Percentiles rank a stretch among this genome's conserved stretches.
phyloP scores from a whole-genome alignment of 108 stramenopile species.

The Cyclotella kingstonii region DNA sequence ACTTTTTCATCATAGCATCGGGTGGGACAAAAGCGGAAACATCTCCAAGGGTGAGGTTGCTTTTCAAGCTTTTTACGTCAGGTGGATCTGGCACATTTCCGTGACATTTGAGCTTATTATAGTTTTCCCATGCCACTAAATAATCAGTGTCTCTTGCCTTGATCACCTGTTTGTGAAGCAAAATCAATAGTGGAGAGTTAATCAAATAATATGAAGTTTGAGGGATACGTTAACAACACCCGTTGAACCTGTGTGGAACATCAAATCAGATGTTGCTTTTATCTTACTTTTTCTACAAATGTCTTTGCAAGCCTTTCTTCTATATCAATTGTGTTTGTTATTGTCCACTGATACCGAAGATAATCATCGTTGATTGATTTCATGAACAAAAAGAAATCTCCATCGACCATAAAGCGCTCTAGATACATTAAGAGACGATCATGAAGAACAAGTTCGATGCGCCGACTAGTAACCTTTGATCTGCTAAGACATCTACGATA shows the following conservation, averaged over 20 bases:
- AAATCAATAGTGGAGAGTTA: background rate
- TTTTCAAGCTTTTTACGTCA: background rate
- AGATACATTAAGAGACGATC: constrained; percentile 27
- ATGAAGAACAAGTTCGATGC: constrained; percentile 31
- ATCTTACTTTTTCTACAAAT: constrained; percentile 37
- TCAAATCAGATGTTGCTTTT: background rate
- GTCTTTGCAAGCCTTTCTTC: constrained; percentile 44
- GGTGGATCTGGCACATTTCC: background rate
- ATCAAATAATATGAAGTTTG: background rate
- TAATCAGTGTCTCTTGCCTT: constrained; percentile 20
- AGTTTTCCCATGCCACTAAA: constrained; percentile 20
- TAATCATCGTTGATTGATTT: constrained; percentile 46
- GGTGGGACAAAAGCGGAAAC: background rate
- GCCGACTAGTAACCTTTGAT: constrained; percentile 7
- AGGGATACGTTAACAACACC: too few species aligned
- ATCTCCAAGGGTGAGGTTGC: background rate
- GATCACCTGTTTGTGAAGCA: background rate
- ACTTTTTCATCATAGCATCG: background rate
- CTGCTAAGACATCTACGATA: constrained; percentile 16
- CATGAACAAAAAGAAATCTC: constrained; percentile 32
- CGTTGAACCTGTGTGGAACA: too few species aligned
- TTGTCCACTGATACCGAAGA: constrained; percentile 32
- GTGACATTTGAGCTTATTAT: background rate
- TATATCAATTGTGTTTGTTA: constrained; percentile 26
- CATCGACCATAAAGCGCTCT: constrained; percentile 33